Base-by-base conservation (phyloP, 2,329 filamentous ascomycete genomes). In the Reticulascus tulasneorum region DNA sequence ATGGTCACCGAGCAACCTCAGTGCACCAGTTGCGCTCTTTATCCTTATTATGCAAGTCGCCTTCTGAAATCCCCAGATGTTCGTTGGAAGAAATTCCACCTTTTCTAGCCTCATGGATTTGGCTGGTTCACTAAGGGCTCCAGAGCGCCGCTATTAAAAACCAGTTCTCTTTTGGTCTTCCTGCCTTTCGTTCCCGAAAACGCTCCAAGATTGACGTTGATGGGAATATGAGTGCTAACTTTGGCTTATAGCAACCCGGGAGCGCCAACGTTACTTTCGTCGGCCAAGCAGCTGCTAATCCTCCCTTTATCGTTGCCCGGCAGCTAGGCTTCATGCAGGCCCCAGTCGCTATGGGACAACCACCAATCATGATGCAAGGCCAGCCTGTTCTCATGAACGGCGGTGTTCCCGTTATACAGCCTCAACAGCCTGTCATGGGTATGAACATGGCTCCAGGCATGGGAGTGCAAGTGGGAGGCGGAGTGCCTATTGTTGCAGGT, bases 31-130 rank as follows among this genome's bases (percentile, higher is more conserved):
- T 26, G 21, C 30, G 20, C 12, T 35, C 31, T 15, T 42, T n/a
- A n/a, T n/a, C 22, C 33, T 25, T 64, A 59, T 38, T 60, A 67
- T 64, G 63, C 63, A 67, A 65, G 61, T 66, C 28, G 35, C 13
- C 38, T 37, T 25, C 10, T 13, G 16, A 9, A 30, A 13, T 30
- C 29, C 34, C 33, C 18, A 13, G n/a, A n/a, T n/a, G n/a, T n/a
- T n/a, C n/a, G n/a, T n/a, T n/a, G n/a, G n/a, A n/a, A n/a, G n/a
- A n/a, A n/a, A n/a, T n/a, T n/a, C n/a, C n/a, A n/a, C n/a, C n/a
- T n/a, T n/a, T n/a, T n/a, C n/a, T n/a, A n/a, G n/a, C n/a, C n/a
- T n/a, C n/a, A n/a, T n/a, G n/a, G n/a, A n/a, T n/a, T n/a, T n/a
- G n/a, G n/a, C n/a, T n/a, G n/a, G n/a, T n/a, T n/a, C n/a, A n/a